Evolutionary conservation across 2,329 filamentous ascomycete genomes (phyloP), one percentile per base, ranked within the genome.

Genomic region (Paraphoma chrysanthemicola): DNA sequence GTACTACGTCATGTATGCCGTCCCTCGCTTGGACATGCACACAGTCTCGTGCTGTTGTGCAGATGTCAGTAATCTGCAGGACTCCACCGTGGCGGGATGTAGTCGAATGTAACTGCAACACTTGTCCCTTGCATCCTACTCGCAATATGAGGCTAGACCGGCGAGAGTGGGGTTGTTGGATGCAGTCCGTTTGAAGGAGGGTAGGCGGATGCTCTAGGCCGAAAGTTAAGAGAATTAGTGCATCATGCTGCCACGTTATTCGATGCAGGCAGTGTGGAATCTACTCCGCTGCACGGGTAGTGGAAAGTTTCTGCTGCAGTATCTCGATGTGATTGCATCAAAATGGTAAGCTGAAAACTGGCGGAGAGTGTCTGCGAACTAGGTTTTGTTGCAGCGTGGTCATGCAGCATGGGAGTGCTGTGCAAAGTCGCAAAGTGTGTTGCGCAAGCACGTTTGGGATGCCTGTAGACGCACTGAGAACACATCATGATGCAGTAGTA

Each of bases 81-180:
- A 23, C 23, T 23, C 23, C 12, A 9, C 39, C 2, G 4, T 42
- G 16, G 10, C 39, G 39, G n/a, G 14, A 16, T 42, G 11, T 14
- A 42, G 6, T 14, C 23, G 28, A 47, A 47, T 36, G 44, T 33
- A 47, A 47, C 44, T 47, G 44, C 44, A 47, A 47, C 44, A 18
- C 44, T 33, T 17, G 29, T 31, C 44, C 44, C 44, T 47, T 47
- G 44, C 44, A 33, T 47, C n/a, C 8, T 4, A 10, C 29, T 16
- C 3, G 28, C 29, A 28, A 36, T 2, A n/a, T 16, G 14, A 16
- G 12, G 11, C 12, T 42, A 8, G 12, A 42, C 16, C 16, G 39
- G 16, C 39, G 14, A n/a, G n/a, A 42, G 39, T 42, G 39, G 39
- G 39, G 39, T 42, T 10, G 33, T 36, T 36, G 9, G 8, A 42